phyloP scores from a whole-genome alignment of 2,329 filamentous ascomycete species.

The Fusarium ramigenum region DNA sequence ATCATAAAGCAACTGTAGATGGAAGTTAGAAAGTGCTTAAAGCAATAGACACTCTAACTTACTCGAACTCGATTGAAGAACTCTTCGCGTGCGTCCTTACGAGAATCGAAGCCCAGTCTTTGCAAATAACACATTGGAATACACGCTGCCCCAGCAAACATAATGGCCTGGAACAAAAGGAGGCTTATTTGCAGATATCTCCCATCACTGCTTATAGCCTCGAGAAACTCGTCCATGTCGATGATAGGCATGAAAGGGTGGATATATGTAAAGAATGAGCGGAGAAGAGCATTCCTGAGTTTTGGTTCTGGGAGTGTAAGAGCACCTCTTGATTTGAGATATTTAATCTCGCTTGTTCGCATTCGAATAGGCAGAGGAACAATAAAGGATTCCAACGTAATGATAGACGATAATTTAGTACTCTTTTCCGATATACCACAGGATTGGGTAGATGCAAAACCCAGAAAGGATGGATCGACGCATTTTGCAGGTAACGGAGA shows the following conservation, averaged over 20 bases:
- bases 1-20: background rate
- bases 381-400: background rate
- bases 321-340: background rate
- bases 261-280: background rate
- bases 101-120: background rate
- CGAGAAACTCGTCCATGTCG: background rate
- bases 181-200: fast-evolving
- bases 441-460: too few species aligned
- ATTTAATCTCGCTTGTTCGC: background rate
- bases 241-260: background rate
- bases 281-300: background rate
- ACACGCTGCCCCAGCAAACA: background rate
- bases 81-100: background rate
- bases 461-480: too few species aligned
- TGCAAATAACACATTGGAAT: background rate
- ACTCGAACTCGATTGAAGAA: background rate
- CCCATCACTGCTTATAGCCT: background rate
- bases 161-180: background rate
- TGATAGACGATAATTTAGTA: background rate
- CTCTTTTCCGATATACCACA: too few species aligned
- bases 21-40: background rate
- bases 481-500: too few species aligned
- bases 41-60: background rate
- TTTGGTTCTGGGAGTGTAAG: background rate
- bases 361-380: background rate